A percentile compares a stretch with the other conserved stretches of the same genome.
Conservation (phyloP, 2,329 filamentous ascomycete genomes). For the Fusarium ambrosium region DNA sequence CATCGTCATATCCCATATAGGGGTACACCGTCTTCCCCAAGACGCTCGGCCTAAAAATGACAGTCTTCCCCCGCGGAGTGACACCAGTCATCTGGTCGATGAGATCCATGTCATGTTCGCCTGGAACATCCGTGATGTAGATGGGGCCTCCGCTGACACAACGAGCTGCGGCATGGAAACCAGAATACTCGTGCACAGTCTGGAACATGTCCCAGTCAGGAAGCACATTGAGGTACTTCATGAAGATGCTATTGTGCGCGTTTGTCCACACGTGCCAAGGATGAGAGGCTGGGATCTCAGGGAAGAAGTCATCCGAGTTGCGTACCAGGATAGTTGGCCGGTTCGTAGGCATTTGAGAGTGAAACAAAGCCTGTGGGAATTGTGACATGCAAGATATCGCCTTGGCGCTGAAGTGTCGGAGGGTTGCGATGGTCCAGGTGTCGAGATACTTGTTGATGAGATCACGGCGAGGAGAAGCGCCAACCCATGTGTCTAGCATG, state of each 20-base stretch:
- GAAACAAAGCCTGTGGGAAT: constrained; percentile 86
- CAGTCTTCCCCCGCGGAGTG: constrained; percentile 78
- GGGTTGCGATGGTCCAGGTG: constrained; percentile 83
- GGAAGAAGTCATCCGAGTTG: constrained; percentile 95
- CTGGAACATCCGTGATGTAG: constrained; percentile 93
- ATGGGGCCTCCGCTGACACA: constrained; percentile 93
- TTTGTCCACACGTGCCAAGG: constrained; percentile 97
- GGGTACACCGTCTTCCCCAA: constrained; percentile 79
- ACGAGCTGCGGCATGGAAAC: constrained; percentile 90
- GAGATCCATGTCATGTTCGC: constrained; percentile 80
- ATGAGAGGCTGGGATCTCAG: constrained; percentile 82
- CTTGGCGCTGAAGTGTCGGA: constrained; percentile 82
- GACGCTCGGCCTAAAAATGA: constrained; percentile 84
- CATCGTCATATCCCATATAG: constrained; percentile 83
- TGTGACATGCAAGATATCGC: constrained; percentile 97
- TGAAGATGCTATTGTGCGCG: constrained; percentile 87
- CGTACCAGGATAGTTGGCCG: constrained; percentile 81
- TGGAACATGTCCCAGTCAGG: constrained; percentile 87
- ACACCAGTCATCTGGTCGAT: constrained; percentile 85
- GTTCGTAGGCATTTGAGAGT: constrained; percentile 83
- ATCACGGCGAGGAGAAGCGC: constrained; percentile 76
- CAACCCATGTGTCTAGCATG: constrained; percentile 81
- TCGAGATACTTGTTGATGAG: constrained; percentile 85
- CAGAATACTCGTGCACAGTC: constrained; percentile 75
- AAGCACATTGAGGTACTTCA: constrained; percentile 85